These are phyloP conservation scores for Leishmania aethiopica DNA, from an alignment of 208 protist species.

Conservation along the genomic window DNA sequence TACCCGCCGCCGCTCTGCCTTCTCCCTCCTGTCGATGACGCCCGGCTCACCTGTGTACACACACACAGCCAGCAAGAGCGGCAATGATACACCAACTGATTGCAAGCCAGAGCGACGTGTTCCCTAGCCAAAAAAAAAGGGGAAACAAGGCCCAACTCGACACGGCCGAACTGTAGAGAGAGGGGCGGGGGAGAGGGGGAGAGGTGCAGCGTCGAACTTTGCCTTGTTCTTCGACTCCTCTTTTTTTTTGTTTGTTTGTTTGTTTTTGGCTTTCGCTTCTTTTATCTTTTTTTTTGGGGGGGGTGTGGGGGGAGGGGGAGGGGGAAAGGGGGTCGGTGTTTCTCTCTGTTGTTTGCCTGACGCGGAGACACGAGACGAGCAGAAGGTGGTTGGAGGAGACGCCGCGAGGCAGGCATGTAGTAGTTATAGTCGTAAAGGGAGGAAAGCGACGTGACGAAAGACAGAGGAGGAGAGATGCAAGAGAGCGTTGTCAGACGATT, in stretches of 20 bases:
- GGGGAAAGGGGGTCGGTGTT: too few relatives aligned
- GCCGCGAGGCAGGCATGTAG: not conserved
- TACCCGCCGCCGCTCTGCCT: not conserved
- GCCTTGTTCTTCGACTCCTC: too few relatives aligned
- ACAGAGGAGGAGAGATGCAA: not conserved
- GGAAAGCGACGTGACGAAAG: not conserved
- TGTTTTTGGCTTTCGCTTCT: too few relatives aligned
- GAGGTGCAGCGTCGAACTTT: too few relatives aligned
- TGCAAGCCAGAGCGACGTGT: not conserved
- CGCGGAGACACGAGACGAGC: too few relatives aligned
- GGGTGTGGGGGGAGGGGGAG: too few relatives aligned
- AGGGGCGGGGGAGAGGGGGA: too few relatives aligned
- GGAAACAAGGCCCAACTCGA: not conserved
- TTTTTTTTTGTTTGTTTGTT: too few relatives aligned
- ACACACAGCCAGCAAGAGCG: not conserved
- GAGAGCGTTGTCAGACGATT: not conserved
- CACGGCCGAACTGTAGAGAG: not conserved
- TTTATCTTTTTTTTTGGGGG: too few relatives aligned
- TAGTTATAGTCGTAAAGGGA: not conserved
- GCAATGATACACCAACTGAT: not conserved
- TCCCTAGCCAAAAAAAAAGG: not conserved
- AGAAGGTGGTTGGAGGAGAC: too few relatives aligned
- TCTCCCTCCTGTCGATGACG: not conserved
- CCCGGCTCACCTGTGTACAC: not conserved
- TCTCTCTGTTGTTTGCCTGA: not conserved